Evolutionary conservation across 768 basidiomycete species (phyloP).

Genomic region (Fibroporia radiculosa): DNA sequence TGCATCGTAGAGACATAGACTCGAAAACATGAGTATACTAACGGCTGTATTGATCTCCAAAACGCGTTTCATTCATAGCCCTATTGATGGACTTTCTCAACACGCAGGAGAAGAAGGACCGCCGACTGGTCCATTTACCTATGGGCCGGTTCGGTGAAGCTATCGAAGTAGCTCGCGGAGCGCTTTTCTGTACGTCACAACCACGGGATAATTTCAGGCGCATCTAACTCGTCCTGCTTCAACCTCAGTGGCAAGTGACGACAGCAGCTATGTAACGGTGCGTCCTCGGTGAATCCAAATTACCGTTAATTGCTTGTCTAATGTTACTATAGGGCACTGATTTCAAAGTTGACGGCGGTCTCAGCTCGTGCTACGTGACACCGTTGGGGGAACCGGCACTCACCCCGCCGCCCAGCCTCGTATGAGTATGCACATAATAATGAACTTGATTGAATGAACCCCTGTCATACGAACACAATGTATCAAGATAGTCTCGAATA

Average conservation of each 20-base stretch:
- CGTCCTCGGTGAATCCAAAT: constrained; percentile 18
- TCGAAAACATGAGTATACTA: too few relatives aligned
- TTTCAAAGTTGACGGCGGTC: constrained; percentile 93
- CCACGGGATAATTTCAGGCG: neutral
- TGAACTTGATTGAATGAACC: too few relatives aligned
- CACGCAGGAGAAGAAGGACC: constrained; percentile 89
- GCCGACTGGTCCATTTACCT: constrained; percentile 84
- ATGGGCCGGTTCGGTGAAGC: constrained; percentile 99
- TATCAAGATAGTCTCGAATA: too few relatives aligned
- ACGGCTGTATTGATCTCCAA: neutral
- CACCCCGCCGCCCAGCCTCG: constrained; percentile 62
- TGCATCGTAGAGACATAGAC: too few relatives aligned
- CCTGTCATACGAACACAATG: too few relatives aligned
- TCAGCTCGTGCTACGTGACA: constrained; percentile 90
- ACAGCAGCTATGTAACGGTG: constrained; percentile 94
- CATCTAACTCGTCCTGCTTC: constrained; percentile 4
- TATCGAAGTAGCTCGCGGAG: constrained; percentile 87
- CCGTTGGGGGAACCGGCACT: constrained; percentile 70
- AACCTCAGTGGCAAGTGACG: constrained; percentile 76
- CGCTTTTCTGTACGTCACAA: constrained; percentile 74
- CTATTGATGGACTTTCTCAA: constrained; percentile 98
- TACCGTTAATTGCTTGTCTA: too few relatives aligned
- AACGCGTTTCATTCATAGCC: constrained; percentile 39
- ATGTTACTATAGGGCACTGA: constrained; percentile 60
- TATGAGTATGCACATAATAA: constrained; percentile 12